Conservation (phyloP, 208 protist species). For the Leishmania mexicana region DNA sequence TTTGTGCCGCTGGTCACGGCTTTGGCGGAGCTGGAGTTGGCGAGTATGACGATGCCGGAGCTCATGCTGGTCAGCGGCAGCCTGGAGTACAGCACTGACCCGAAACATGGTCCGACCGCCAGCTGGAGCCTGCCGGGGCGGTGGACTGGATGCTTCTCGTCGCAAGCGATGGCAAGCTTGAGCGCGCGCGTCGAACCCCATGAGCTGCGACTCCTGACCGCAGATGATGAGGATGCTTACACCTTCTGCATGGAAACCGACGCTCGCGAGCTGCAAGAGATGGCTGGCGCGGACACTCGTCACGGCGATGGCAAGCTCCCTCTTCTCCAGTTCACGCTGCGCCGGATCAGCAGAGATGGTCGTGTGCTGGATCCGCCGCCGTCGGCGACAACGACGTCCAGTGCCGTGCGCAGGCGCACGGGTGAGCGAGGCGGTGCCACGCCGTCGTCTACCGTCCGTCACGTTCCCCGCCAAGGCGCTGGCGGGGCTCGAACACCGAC, state of each 20-base stretch:
- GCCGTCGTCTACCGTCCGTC: neutral
- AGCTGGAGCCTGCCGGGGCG: neutral
- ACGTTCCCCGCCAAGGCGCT: neutral
- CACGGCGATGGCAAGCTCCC: neutral
- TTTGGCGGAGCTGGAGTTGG: neutral
- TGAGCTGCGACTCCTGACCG: slow-evolving; percentile 10
- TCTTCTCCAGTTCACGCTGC: slow-evolving; percentile 4
- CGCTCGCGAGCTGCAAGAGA: neutral
- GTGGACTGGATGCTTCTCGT: neutral
- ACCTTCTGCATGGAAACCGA: neutral
- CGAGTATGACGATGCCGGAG: neutral
- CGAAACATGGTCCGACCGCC: neutral
- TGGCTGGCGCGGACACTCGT: neutral
- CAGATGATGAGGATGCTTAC: neutral
- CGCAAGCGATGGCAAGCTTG: neutral
- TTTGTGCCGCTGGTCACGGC: slow-evolving; percentile 1
- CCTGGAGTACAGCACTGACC: neutral
- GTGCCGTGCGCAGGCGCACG: neutral
- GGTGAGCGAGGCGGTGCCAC: neutral
- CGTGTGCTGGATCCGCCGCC: slow-evolving; percentile 1
- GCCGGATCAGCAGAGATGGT: neutral
- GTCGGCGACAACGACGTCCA: neutral
- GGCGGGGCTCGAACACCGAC: neutral
- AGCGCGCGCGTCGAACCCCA: slow-evolving; percentile 1
- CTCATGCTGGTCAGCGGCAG: neutral